Conservation (phyloP, 345 rosid species). For the Bruguiera gymnorhiza region DNA sequence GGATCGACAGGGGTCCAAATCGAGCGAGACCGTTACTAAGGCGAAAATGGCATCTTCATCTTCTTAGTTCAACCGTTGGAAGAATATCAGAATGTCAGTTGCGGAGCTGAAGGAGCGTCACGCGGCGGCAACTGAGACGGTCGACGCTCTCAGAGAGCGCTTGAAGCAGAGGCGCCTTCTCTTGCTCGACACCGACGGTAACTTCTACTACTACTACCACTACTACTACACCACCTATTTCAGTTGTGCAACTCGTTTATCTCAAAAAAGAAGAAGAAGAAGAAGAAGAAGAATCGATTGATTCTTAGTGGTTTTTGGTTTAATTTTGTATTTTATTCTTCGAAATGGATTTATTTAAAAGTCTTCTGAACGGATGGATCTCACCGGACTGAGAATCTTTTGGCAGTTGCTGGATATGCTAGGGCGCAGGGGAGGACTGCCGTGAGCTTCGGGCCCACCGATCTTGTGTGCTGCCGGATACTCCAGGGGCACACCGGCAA, state of each 20-base stretch:
- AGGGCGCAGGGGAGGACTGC: conserved; percentile 58
- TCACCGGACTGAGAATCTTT: conserved; percentile 9
- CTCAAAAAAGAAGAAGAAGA: background rate
- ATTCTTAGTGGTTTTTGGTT: background rate
- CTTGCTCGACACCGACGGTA: conserved; percentile 78
- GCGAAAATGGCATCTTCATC: too few relatives aligned
- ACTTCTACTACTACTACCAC: background rate
- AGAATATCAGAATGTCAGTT: conserved; percentile 53
- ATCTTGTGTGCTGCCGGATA: conserved; percentile 91
- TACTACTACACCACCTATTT: background rate
- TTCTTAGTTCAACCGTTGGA: too few relatives aligned
- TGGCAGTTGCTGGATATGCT: conserved; percentile 69
- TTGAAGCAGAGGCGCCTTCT: conserved; percentile 78
- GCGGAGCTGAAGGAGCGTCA: conserved; percentile 88
- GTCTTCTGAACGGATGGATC: conserved; percentile 10
- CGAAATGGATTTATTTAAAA: too few relatives aligned
- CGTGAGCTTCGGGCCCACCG: conserved; percentile 76
- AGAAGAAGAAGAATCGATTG: too few relatives aligned
- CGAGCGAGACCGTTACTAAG: too few relatives aligned
- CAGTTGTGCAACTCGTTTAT: background rate
- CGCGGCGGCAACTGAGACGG: conserved; percentile 59
- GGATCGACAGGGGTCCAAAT: too few relatives aligned
- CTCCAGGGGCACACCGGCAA: conserved; percentile 96
- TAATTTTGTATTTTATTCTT: conserved; percentile 24
- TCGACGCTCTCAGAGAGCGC: conserved; percentile 58